These are phyloP conservation scores for Hypsizygus marmoreus DNA, from an alignment of 768 basidiomycete species.

Conservation along the genomic window DNA sequence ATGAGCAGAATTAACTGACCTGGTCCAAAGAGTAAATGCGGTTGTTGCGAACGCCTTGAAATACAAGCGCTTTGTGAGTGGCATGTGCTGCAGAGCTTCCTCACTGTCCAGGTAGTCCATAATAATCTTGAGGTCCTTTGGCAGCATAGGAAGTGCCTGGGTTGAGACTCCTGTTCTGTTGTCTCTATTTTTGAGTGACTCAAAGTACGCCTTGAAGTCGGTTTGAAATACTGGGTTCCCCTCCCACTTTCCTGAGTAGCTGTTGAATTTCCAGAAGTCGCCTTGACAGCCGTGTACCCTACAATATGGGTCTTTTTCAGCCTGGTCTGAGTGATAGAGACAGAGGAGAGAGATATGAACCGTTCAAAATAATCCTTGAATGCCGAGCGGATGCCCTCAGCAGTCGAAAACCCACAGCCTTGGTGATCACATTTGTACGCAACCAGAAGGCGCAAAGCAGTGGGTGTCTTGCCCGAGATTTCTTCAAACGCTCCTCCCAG, in stretches of 20 bases:
- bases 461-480: too few species aligned
- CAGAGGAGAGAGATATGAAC: background rate
- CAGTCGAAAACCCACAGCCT: slow-evolving; percentile 15
- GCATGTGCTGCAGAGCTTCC: too few species aligned
- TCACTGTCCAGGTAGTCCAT: too few species aligned
- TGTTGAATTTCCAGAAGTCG: slow-evolving; percentile 18
- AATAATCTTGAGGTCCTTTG: too few species aligned
- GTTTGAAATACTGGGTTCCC: slow-evolving; percentile 21
- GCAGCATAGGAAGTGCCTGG: slow-evolving; percentile 22
- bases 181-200: slow-evolving; percentile 17
- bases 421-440: slow-evolving; percentile 22
- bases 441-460: too few species aligned
- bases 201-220: slow-evolving; percentile 18
- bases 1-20: too few species aligned
- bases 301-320: too few species aligned
- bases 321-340: slow-evolving; percentile 5
- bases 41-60: too few species aligned
- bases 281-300: slow-evolving; percentile 19
- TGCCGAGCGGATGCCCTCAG: slow-evolving; percentile 14
- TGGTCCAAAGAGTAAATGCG: too few species aligned
- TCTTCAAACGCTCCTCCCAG: slow-evolving; percentile 12
- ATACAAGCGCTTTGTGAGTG: too few species aligned
- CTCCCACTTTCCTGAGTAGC: slow-evolving; percentile 15
- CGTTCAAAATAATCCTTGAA: slow-evolving; percentile 11
- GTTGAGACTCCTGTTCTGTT: slow-evolving; percentile 14